phyloP scores from a whole-genome alignment of 129 eudicot genomes.

The Artemisia argyi region DNA sequence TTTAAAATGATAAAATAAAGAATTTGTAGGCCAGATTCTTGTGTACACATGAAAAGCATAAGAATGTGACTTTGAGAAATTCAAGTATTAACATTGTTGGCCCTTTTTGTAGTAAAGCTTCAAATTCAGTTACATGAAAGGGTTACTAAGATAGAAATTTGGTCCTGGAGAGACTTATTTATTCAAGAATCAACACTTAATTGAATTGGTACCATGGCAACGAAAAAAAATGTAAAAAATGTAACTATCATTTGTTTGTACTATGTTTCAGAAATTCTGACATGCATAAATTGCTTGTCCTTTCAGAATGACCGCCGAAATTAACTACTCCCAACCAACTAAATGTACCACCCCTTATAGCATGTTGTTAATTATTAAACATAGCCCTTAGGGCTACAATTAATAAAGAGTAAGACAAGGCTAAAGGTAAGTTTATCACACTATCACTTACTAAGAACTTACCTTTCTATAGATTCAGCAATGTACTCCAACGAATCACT shows the following conservation, averaged over 20 bases:
- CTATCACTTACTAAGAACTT: slow-evolving; percentile 31
- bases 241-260: background rate
- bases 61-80: background rate
- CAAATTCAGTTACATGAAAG: background rate
- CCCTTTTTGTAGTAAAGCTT: too few relatives aligned
- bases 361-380: too few relatives aligned
- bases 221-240: background rate
- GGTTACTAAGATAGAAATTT: background rate
- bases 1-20: background rate
- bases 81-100: too few relatives aligned
- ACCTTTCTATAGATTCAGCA: slow-evolving; percentile 97
- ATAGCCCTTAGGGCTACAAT: background rate
- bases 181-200: background rate
- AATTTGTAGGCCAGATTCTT: background rate
- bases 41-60: slow-evolving; percentile 15
- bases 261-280: background rate
- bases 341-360: too few relatives aligned
- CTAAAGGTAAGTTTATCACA: background rate
- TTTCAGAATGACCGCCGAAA: too few relatives aligned
- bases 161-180: background rate
- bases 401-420: too few relatives aligned
- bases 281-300: too few relatives aligned
- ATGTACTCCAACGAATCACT: slow-evolving; percentile 98
- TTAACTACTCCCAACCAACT: too few relatives aligned
- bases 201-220: background rate